Base-by-base conservation (phyloP, 805 yeast genomes). In the Candida michaelii region DNA sequence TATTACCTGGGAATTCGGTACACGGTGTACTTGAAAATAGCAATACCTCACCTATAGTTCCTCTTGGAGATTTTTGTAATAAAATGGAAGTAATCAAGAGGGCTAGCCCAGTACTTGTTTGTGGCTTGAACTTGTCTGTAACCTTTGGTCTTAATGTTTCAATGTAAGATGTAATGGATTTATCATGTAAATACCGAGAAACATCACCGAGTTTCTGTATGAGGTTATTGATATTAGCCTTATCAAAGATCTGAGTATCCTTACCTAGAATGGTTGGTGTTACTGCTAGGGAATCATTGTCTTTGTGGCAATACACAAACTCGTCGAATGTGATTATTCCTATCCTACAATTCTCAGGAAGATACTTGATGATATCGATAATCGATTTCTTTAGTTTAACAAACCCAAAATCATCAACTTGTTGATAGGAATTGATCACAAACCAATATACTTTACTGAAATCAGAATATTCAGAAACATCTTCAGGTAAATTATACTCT, bases 1-100 rank as follows among this genome's bases (percentile, higher is more conserved):
- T 54, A 25, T 47, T 53, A 0, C 76, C 77, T 0, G 74, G 74
- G 12, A 51, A 53, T 4, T 36, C 23, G 2, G 73, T 68, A 29
- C 69, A 59, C 2, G 77, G 75, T 0, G 76, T 76, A 19, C 65
- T 51, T 4, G 60, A 44, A 43, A 70, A 69, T 2, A 63, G 38
- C 13, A 54, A 32, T 1, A 68, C 47, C 13, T 62, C 58, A 0
- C 66, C 74, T 12, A 47, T 29, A 12, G 59, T 52, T 19, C 52
- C 51, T 15, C 50, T 50, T 42, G 47, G 55, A 2, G 65, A 39
- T 12, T 48, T 24, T 7, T 42, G 36, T 4, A 55, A 39, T 2
- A 69, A 39, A 1, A 68, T 30, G 1, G 49, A 23, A 1, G 67
- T 43, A 0, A 59, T 48, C 2, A 63, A 39, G 8, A 56, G 45